Percentiles rank a stretch among this genome's conserved stretches.
Evolutionary conservation across 306 rosid genomes (phyloP).

Genomic region (Mucuna pruriens): DNA sequence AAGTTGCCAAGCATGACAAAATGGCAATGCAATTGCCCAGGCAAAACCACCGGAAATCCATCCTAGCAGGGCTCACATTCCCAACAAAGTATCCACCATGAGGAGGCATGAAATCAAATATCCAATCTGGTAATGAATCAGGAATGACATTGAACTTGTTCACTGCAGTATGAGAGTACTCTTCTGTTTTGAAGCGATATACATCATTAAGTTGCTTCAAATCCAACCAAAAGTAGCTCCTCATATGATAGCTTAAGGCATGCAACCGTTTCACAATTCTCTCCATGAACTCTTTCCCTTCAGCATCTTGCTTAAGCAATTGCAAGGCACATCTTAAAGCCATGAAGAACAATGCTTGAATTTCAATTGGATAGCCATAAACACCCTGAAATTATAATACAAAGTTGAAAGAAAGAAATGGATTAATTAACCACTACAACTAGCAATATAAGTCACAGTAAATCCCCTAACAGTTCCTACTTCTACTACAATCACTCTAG

Average conservation of each 20-base stretch:
- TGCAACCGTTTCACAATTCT: conserved; percentile 72
- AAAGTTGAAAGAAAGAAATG: conserved; percentile 27
- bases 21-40: conserved; percentile 89
- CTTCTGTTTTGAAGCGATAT: conserved; percentile 91
- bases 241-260: conserved; percentile 86
- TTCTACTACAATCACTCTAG: not conserved
- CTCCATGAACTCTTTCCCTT: conserved; percentile 80
- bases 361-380: conserved; percentile 95
- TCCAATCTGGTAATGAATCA: conserved; percentile 92
- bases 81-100: conserved; percentile 90
- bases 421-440: not conserved
- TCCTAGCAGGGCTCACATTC: conserved; percentile 90
- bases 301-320: conserved; percentile 80
- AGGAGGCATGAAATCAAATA: conserved; percentile 82
- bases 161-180: conserved; percentile 90
- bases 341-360: conserved; percentile 96
- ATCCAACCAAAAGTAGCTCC: conserved; percentile 89
- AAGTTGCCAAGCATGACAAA: conserved; percentile 86
- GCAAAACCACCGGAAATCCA: conserved; percentile 95
- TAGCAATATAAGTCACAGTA: not conserved
- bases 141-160: conserved; percentile 93
- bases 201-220: conserved; percentile 86
- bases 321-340: conserved; percentile 87
- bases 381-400: conserved; percentile 71
- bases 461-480: not conserved